Percentiles rank a stretch among this genome's conserved stretches.
Conservation (phyloP, 805 yeast species). For the Blastobotrys chiropterorum region DNA sequence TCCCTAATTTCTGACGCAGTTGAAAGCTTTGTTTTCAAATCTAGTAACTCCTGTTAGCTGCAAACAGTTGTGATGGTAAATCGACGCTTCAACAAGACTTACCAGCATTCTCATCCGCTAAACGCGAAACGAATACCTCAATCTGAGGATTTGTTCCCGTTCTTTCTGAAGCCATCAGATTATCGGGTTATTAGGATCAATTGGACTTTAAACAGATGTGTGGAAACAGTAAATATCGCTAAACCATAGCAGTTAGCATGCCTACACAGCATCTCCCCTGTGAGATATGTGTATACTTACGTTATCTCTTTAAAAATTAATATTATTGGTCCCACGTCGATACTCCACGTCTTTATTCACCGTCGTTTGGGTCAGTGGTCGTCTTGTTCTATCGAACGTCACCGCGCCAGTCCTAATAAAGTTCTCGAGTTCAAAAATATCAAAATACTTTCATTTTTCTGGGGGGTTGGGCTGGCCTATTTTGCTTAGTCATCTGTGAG, state of each 20-base stretch:
- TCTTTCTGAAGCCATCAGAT: constrained; percentile 4
- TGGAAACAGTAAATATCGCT: background rate
- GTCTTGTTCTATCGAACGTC: background rate
- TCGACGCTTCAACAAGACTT: constrained; percentile 8
- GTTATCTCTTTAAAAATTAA: background rate
- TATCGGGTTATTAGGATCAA: background rate
- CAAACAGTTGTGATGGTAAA: background rate
- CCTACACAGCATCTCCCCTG: too few species aligned
- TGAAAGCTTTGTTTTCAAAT: constrained; percentile 56
- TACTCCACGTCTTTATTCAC: too few species aligned
- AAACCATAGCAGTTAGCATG: background rate
- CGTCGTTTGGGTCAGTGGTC: background rate
- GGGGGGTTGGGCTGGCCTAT: constrained; percentile 4
- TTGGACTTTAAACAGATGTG: background rate
- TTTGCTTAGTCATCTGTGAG: constrained; percentile 7
- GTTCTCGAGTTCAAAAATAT: background rate
- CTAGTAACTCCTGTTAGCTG: constrained; percentile 24
- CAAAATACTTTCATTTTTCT: constrained; percentile 1
- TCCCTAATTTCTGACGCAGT: constrained; percentile 79
- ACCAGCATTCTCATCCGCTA: constrained; percentile 41
- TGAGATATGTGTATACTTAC: too few species aligned
- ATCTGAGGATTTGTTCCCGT: constrained; percentile 37
- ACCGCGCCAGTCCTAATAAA: background rate
- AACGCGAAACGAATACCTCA: constrained; percentile 60
- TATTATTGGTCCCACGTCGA: too few species aligned